Base-by-base conservation (phyloP, 306 rosid species). In the Gastrolobium villosum region DNA sequence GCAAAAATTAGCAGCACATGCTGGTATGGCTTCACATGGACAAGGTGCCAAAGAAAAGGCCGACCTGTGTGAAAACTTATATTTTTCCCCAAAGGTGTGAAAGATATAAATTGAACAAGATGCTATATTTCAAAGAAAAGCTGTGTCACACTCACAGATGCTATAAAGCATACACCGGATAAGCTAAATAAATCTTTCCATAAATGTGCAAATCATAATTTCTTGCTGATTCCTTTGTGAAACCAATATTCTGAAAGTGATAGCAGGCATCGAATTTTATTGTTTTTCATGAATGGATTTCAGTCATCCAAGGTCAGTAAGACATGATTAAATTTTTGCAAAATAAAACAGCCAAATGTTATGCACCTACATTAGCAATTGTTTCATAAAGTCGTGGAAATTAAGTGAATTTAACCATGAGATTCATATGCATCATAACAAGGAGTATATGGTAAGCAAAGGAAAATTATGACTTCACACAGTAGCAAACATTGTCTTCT, bases 231-330 rank as follows among this genome's bases (percentile, higher is more conserved):
- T 77, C 72, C 14, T 54, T 63, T 78, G 49, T 30, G 62, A 78
- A 83, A 65, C 70, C 71, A 35, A 53, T 46, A 71, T 77, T 39
- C 52, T 82, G 61, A 64, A 77, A 46, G 69, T 39, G 78, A 13
- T 40, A 9, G 50, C 34, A 63, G 35, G 30, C 39, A 64, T 55
- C 59, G 77, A 70, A 70, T 55, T 72, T 66, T 46, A 64, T 35
- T 30, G 71, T 48, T 64, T 72, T 65, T 72, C 76, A 59, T 11
- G 57, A 52, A 65, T 71, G 15, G 41, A 56, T 54, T 65, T 44
- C 10, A 9, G 62, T 74, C 56, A 50, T 70, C 41, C 10, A 41
- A 56, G 14, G 59, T 11, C 48, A 53, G 50, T 26, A 53, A 69
- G 28, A 56, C 72, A 64, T 48, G 13, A 20, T 30, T 28, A 37